A percentile compares a stretch with the other conserved stretches of the same genome.
Conservation (phyloP, 495 filamentous ascomycete genomes). For the Xanthoparmelia taractica region DNA sequence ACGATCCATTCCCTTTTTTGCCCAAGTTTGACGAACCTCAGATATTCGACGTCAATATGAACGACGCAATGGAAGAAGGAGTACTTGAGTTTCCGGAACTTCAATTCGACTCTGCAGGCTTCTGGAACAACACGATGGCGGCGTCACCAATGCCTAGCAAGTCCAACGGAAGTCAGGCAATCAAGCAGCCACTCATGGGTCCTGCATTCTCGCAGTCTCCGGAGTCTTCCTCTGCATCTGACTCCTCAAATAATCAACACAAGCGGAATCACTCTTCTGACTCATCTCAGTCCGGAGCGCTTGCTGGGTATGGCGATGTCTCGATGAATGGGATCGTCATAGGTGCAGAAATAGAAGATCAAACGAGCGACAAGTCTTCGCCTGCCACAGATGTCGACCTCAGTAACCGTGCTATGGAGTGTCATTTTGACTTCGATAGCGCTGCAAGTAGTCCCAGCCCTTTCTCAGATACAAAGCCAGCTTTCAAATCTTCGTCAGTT, state of each 20-base stretch:
- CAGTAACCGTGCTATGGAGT: constrained; percentile 55
- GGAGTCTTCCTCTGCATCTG: constrained; percentile 35
- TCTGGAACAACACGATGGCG: constrained; percentile 6
- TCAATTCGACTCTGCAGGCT: constrained; percentile 7
- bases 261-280: constrained; percentile 42
- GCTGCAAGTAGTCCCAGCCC: constrained; percentile 58
- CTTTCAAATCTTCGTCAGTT: constrained; percentile 3
- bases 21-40: constrained; percentile 12
- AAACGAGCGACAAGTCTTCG: background rate
- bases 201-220: constrained; percentile 7
- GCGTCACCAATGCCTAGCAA: constrained; percentile 10
- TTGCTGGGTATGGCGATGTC: constrained; percentile 23
- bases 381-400: constrained; percentile 38
- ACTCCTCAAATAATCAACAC: constrained; percentile 33
- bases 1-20: constrained; percentile 21
- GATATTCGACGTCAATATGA: constrained; percentile 16
- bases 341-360: constrained; percentile 13
- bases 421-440: constrained; percentile 63
- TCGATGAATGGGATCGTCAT: constrained; percentile 24
- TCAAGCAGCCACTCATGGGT: background rate
- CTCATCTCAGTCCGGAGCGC: constrained; percentile 33
- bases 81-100: constrained; percentile 10
- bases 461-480: constrained; percentile 6
- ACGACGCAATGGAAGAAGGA: constrained; percentile 14
- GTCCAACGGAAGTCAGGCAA: constrained; percentile 7